Conservation (phyloP, 257 asterid genomes). For the Marsdenia floribunda region DNA sequence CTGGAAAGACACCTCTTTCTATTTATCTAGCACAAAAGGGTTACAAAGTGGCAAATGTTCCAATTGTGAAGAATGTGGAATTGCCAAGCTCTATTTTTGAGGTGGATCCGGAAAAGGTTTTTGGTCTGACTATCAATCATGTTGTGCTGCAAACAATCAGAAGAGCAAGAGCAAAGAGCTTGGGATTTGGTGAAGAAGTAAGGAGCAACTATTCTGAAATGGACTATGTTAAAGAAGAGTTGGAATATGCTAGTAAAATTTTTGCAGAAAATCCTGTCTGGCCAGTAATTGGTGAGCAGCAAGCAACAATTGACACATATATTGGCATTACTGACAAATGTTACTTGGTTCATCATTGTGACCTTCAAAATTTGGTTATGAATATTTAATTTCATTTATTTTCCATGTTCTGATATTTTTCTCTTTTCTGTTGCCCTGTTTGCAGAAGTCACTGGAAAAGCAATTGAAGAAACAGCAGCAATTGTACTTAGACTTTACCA, state of each 20-base stretch:
- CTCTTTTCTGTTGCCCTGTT: conserved; percentile 20
- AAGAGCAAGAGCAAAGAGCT: conserved; percentile 72
- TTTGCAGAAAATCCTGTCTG: conserved; percentile 78
- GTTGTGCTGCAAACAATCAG: conserved; percentile 67
- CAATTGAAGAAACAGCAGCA: conserved; percentile 97
- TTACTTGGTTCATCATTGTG: not conserved
- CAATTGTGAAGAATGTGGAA: conserved; percentile 62
- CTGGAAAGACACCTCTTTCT: conserved; percentile 90
- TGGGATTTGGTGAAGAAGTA: conserved; percentile 54
- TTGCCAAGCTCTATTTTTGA: conserved; percentile 67
- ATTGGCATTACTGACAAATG: not conserved
- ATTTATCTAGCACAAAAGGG: conserved; percentile 90
- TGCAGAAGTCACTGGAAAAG: conserved; percentile 90
- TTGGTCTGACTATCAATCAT: conserved; percentile 81
- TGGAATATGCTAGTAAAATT: conserved; percentile 62
- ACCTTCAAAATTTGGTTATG: not conserved
- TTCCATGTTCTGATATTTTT: not conserved
- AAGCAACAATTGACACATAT: not conserved
- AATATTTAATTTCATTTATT: not conserved
- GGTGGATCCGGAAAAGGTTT: conserved; percentile 82
- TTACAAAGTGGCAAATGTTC: conserved; percentile 94
- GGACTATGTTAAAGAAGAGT: conserved; percentile 57
- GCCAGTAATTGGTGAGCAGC: conserved; percentile 90
- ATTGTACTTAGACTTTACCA: conserved; percentile 75
- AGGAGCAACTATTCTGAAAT: conserved; percentile 66